phyloP scores from a whole-genome alignment of 2,329 filamentous ascomycete species.

The Penicillium thymicola region DNA sequence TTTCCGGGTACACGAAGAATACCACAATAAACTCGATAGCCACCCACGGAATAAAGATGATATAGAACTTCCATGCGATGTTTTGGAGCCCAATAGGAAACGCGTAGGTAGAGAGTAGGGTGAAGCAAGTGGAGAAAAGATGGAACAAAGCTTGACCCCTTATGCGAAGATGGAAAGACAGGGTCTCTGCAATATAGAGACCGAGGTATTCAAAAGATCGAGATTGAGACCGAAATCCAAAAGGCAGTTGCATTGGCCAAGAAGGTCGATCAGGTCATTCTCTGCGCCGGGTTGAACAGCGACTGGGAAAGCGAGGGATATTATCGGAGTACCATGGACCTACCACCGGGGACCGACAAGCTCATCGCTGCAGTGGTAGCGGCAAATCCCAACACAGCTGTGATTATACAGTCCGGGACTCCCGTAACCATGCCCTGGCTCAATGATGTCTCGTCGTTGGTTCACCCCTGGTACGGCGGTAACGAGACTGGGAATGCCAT shows the following conservation, averaged over 20 bases:
- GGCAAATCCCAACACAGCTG: conserved; percentile 61
- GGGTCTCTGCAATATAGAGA: background rate
- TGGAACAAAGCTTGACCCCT: background rate
- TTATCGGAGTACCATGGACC: conserved; percentile 4
- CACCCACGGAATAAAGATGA: background rate
- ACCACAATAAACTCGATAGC: background rate
- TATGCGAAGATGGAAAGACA: background rate
- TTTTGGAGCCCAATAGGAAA: background rate
- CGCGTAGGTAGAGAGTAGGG: background rate
- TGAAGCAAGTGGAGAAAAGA: background rate
- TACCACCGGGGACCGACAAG: conserved; percentile 41
- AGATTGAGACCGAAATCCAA: background rate
- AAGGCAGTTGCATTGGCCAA: conserved; percentile 64
- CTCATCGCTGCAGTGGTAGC: conserved; percentile 57
- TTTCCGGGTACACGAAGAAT: background rate
- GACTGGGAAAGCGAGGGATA: background rate
- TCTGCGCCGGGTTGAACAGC: conserved; percentile 60
- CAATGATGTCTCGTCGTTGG: conserved; percentile 46
- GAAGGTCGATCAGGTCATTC: conserved; percentile 68
- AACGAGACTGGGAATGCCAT: conserved; percentile 72
- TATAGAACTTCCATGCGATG: background rate
- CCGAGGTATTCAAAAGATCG: background rate
- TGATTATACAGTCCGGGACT: conserved; percentile 70
- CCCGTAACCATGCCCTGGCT: conserved; percentile 45
- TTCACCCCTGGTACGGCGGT: conserved; percentile 73